Conservation (phyloP, 768 basidiomycete genomes). For the Mycena alexandri region DNA sequence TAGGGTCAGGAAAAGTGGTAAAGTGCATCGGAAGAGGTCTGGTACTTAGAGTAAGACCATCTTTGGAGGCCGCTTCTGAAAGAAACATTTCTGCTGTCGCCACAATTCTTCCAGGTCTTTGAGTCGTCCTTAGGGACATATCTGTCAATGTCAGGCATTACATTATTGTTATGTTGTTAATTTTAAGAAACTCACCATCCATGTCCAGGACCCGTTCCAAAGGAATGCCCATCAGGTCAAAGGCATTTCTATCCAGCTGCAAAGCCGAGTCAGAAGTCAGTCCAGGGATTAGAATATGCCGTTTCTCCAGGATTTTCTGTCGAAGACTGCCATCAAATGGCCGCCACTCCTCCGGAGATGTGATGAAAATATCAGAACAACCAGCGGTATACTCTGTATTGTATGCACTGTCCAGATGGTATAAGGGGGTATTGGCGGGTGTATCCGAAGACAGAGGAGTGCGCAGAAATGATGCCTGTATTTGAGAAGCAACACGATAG, state of each 20-base stretch:
- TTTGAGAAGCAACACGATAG: background rate
- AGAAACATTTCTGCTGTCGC: background rate
- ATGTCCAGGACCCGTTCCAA: background rate
- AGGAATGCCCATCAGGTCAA: constrained; percentile 1
- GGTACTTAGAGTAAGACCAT: background rate
- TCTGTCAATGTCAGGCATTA: background rate
- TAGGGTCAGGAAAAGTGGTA: background rate
- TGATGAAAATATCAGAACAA: background rate
- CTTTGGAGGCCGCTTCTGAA: background rate
- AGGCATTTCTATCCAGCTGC: background rate
- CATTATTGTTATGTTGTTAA: background rate
- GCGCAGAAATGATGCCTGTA: background rate
- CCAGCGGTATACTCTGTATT: background rate
- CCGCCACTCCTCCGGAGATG: background rate
- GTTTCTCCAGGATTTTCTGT: background rate
- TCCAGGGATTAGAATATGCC: background rate
- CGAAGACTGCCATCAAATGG: background rate
- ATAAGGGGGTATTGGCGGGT: background rate
- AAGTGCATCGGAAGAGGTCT: background rate
- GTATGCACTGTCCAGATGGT: background rate
- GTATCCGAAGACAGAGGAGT: background rate
- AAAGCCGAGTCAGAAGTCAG: background rate
- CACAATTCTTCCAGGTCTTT: background rate
- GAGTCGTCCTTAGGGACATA: background rate
- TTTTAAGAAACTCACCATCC: background rate